phyloP scores from a whole-genome alignment of 2,329 filamentous ascomycete genomes.

The Colletotrichum lindemuthianum region DNA sequence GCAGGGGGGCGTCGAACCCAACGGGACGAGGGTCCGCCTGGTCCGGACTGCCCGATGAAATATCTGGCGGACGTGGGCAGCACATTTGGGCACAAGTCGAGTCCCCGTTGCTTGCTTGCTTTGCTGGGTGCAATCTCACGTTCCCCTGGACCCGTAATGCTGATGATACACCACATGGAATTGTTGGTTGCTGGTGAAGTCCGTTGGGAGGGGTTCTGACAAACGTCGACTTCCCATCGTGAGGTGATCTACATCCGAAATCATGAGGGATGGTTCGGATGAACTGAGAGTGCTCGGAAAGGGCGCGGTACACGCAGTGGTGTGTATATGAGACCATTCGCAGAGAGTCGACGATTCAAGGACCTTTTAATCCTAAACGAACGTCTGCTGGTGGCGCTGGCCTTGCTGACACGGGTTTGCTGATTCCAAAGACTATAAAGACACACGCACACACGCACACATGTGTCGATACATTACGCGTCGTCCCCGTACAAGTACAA shows the following conservation, averaged over 20 bases:
- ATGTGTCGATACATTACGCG: not conserved
- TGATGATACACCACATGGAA: conserved; percentile 22
- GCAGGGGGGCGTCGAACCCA: not conserved
- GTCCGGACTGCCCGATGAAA: conserved; percentile 18
- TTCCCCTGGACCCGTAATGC: not conserved
- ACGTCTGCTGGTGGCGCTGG: too few relatives aligned
- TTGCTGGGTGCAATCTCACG: conserved; percentile 12
- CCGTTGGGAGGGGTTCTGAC: not conserved
- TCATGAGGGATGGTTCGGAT: not conserved
- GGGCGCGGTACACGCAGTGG: too few relatives aligned
- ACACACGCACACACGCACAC: not conserved
- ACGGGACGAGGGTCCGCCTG: conserved; percentile 8
- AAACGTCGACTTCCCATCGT: conserved; percentile 10
- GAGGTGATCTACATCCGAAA: conserved; percentile 23
- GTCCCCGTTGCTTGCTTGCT: too few relatives aligned
- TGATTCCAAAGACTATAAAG: too few relatives aligned
- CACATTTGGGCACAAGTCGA: too few relatives aligned
- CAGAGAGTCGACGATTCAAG: too few relatives aligned
- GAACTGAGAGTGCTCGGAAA: too few relatives aligned
- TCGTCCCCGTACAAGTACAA: not conserved
- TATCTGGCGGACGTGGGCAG: too few relatives aligned
- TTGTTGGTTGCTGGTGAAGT: not conserved
- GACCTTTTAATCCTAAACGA: too few relatives aligned
- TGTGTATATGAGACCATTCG: too few relatives aligned
- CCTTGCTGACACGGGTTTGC: too few relatives aligned